Conservation (phyloP, 2,329 filamentous ascomycete species). For the Truncatella angustata region DNA sequence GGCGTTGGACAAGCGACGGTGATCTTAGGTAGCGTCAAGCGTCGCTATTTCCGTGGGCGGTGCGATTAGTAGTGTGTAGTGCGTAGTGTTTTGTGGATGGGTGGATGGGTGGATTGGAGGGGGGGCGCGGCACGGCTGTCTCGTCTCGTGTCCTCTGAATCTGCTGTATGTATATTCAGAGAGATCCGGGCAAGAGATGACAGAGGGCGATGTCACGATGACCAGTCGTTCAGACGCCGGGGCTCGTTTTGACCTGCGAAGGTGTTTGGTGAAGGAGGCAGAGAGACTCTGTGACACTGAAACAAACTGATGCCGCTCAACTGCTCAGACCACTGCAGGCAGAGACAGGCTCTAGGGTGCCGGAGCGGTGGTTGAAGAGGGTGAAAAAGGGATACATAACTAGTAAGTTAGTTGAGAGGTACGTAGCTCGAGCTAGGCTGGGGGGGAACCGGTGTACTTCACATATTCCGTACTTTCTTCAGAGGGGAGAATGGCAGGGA, state of each 20-base stretch:
- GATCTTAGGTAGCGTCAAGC: constrained; percentile 4
- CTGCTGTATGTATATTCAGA: too few species aligned
- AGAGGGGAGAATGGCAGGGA: constrained; percentile 7
- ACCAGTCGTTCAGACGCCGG: too few species aligned
- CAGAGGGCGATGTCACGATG: neutral
- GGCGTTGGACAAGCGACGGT: constrained; percentile 5
- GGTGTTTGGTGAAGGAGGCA: neutral
- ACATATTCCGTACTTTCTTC: neutral
- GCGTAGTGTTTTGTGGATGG: too few species aligned
- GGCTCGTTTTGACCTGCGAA: too few species aligned
- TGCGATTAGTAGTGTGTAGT: neutral
- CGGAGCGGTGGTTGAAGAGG: constrained; percentile 1
- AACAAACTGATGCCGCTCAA: neutral
- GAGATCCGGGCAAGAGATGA: neutral
- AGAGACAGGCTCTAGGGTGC: neutral
- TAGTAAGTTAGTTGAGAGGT: too few species aligned
- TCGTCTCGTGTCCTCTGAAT: neutral
- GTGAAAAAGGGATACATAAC: neutral
- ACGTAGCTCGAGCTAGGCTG: too few species aligned
- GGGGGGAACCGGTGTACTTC: too few species aligned
- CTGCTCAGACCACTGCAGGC: constrained; percentile 1
- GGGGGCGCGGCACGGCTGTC: neutral
- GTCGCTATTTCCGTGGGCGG: neutral
- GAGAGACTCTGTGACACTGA: neutral
- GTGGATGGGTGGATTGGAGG: too few species aligned